phyloP scores from a whole-genome alignment of 257 asterid species.

The Solanum megistacrolobum region DNA sequence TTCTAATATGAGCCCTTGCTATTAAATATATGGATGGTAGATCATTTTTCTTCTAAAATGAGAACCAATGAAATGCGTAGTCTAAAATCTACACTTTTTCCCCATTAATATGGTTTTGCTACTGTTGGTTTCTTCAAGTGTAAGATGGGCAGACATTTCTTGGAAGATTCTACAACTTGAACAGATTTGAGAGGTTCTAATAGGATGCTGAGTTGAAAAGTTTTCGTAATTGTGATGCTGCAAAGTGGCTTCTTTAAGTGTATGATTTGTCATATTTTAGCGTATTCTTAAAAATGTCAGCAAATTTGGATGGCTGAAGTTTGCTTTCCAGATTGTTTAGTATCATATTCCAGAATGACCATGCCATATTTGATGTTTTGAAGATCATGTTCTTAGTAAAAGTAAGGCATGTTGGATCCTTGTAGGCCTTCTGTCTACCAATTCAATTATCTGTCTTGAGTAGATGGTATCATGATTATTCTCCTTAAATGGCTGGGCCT shows the following conservation, averaged over 20 bases:
- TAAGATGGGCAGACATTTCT: neutral
- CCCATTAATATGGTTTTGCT: neutral
- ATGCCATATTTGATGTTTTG: neutral
- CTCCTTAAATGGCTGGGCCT: neutral
- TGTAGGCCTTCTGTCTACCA: neutral
- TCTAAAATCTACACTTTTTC: neutral
- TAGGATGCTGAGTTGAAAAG: neutral
- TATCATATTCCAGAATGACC: too few relatives aligned
- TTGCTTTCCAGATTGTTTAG: neutral
- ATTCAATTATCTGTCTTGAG: neutral
- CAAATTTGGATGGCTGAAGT: neutral
- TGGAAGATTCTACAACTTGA: neutral
- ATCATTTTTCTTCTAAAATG: neutral
- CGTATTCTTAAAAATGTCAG: neutral
- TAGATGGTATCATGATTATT: neutral
- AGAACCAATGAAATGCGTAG: neutral
- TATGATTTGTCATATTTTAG: neutral
- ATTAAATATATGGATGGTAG: neutral
- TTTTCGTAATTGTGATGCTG: neutral
- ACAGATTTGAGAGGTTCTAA: neutral
- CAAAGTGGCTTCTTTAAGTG: neutral
- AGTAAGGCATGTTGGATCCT: neutral
- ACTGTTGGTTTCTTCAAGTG: neutral
- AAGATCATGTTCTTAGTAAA: neutral
- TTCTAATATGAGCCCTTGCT: neutral